Percentiles rank a stretch among this genome's conserved stretches.
Evolutionary conservation across 2,329 filamentous ascomycete genomes (phyloP).

Genomic region (Colletotrichum simmondsii): DNA sequence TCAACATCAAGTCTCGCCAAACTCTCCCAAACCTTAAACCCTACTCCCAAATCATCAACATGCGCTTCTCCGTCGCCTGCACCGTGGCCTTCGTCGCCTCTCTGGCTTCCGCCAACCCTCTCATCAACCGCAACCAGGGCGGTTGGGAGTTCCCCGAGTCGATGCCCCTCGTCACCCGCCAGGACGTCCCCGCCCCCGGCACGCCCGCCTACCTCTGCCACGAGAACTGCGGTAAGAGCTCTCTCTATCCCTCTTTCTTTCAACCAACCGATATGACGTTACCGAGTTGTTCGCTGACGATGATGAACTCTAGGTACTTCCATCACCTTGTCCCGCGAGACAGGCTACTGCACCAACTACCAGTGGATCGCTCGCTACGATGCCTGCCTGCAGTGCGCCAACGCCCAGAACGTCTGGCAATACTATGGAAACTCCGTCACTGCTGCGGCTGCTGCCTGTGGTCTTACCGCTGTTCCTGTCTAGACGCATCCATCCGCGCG

Average conservation of each 20-base stretch:
- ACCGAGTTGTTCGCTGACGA: background rate
- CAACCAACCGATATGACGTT: no score
- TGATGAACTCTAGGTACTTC: constrained; percentile 40
- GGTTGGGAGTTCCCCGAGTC: constrained; percentile 42
- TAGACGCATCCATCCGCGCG: background rate
- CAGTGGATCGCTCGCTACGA: constrained; percentile 37
- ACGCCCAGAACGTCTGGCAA: constrained; percentile 55
- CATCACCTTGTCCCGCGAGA: constrained; percentile 44
- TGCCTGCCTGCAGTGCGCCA: constrained; percentile 56
- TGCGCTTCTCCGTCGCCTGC: constrained; percentile 41
- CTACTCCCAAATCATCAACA: constrained; percentile 34
- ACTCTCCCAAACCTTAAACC: background rate
- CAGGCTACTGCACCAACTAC: constrained; percentile 46
- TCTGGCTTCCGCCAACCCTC: constrained; percentile 36
- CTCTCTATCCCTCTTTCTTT: no score
- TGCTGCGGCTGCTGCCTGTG: constrained; percentile 49
- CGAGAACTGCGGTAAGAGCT: constrained; percentile 57
- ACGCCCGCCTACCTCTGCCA: constrained; percentile 56
- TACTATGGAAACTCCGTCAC: constrained; percentile 52
- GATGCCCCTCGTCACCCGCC: constrained; percentile 53
- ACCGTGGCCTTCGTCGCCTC: constrained; percentile 42
- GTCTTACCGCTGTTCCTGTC: constrained; percentile 35
- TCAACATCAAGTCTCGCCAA: no score
- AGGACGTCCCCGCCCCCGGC: constrained; percentile 44
- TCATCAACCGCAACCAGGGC: constrained; percentile 21